Conservation (phyloP, 2,329 filamentous ascomycete species). For the Lachnellula hyalina region DNA sequence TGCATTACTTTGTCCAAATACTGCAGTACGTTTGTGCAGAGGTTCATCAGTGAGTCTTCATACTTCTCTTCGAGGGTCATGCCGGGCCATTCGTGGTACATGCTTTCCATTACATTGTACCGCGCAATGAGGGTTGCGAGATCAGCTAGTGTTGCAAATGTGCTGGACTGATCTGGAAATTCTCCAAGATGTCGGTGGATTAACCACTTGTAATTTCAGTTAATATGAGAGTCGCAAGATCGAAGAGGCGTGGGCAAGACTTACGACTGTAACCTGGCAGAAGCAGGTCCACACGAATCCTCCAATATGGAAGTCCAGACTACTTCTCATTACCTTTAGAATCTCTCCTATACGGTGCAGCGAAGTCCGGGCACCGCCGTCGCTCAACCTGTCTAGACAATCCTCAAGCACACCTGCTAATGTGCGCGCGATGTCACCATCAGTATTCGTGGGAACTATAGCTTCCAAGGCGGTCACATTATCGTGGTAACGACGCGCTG, state of each 20-base stretch:
- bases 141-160: neutral
- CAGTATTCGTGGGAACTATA: too few relatives aligned
- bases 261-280: neutral
- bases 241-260: neutral
- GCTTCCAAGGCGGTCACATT: neutral
- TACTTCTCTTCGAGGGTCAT: constrained; percentile 1
- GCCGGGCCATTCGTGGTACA: neutral
- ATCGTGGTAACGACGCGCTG: neutral
- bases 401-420: too few relatives aligned
- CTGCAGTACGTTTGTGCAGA: neutral
- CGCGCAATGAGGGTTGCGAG: constrained; percentile 1
- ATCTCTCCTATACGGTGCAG: neutral
- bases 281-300: neutral
- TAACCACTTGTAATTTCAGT: neutral
- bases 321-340: neutral
- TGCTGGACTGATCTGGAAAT: neutral
- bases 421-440: too few relatives aligned
- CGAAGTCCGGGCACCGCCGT: neutral
- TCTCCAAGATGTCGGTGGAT: neutral
- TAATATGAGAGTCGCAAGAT: neutral
- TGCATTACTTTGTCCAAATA: neutral
- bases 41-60: neutral
- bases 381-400: too few relatives aligned
- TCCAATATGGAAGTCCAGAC: neutral
- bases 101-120: constrained; percentile 4